Percentiles rank a stretch among this genome's conserved stretches.
These are phyloP conservation scores for Stemphylium beticola DNA, from an alignment of 2,329 filamentous ascomycete genomes.

Conservation along the genomic window DNA sequence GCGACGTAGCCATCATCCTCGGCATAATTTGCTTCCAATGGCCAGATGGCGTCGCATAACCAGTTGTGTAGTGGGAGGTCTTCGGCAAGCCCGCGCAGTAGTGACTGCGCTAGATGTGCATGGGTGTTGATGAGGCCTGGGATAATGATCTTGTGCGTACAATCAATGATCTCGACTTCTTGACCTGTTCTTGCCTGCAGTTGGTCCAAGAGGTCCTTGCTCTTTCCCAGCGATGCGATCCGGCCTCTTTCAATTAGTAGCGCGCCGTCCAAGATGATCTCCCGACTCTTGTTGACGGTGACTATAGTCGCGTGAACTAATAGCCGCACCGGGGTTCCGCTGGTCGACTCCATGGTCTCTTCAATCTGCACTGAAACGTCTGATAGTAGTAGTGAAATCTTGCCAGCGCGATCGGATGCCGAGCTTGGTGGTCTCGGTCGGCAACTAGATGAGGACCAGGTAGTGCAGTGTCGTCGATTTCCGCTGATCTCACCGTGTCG, in stretches of 20 bases:
- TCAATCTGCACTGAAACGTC: neutral
- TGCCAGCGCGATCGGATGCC: neutral
- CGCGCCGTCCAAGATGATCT: slow-evolving; percentile 57
- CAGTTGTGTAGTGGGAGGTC: slow-evolving; percentile 31
- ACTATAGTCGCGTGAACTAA: slow-evolving; percentile 60
- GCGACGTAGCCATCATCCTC: slow-evolving; percentile 45
- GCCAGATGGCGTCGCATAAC: slow-evolving; percentile 48
- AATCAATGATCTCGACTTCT: slow-evolving; percentile 29
- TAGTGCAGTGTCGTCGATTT: no score
- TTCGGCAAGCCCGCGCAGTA: slow-evolving; percentile 42
- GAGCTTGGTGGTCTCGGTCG: neutral
- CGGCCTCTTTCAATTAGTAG: slow-evolving; percentile 50
- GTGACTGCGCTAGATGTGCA: slow-evolving; percentile 45
- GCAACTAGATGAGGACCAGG: neutral
- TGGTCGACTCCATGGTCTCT: neutral
- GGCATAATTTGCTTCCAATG: slow-evolving; percentile 45
- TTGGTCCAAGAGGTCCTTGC: slow-evolving; percentile 31
- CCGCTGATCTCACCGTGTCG: neutral
- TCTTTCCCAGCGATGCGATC: slow-evolving; percentile 56
- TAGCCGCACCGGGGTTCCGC: slow-evolving; percentile 28
- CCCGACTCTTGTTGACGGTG: slow-evolving; percentile 55
- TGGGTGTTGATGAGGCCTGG: slow-evolving; percentile 49
- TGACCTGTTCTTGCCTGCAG: neutral
- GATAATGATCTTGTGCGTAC: slow-evolving; percentile 41
- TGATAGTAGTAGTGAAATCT: neutral